Evolutionary conservation across 2,329 filamentous ascomycete genomes (phyloP).

Genomic region (Metarhizium sp.): DNA sequence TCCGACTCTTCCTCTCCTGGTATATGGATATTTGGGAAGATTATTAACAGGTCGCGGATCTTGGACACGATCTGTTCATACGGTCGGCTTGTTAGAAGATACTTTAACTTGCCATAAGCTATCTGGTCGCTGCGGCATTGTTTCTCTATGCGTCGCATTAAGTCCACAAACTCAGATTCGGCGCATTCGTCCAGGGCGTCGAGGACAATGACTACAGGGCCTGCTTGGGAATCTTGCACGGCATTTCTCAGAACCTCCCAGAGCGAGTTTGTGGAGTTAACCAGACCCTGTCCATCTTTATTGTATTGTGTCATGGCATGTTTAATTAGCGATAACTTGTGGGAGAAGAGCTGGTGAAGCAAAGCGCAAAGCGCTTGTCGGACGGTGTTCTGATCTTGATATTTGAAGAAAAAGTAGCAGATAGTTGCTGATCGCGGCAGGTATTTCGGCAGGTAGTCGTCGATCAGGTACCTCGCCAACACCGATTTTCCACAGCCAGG

Average conservation of each 20-base stretch:
- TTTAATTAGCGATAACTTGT: not conserved
- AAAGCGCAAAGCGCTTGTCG: conserved; percentile 3
- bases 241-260: not conserved
- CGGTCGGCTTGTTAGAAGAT: conserved; percentile 26
- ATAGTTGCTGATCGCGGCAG: conserved; percentile 16
- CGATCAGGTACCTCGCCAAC: conserved; percentile 13
- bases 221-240: not conserved
- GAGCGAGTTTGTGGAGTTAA: not conserved
- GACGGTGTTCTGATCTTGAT: not conserved
- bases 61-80: conserved; percentile 18
- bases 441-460: no score
- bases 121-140: conserved; percentile 2
- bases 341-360: not conserved
- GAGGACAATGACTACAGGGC: not conserved
- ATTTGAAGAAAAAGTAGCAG: conserved; percentile 16
- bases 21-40: conserved; percentile 22
- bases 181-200: conserved; percentile 22
- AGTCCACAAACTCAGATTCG: conserved; percentile 9
- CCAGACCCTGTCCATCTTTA: not conserved
- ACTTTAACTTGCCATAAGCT: conserved; percentile 17
- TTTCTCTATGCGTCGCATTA: conserved; percentile 9
- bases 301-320: not conserved
- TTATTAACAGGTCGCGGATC: conserved; percentile 13
- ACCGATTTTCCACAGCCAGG: conserved; percentile 31
- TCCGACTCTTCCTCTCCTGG: conserved; percentile 26